Evolutionary conservation across 192 early-diverging fungal species (phyloP), one percentile per base, ranked within the genome.

Genomic region (Backusella liffmaniae): DNA sequence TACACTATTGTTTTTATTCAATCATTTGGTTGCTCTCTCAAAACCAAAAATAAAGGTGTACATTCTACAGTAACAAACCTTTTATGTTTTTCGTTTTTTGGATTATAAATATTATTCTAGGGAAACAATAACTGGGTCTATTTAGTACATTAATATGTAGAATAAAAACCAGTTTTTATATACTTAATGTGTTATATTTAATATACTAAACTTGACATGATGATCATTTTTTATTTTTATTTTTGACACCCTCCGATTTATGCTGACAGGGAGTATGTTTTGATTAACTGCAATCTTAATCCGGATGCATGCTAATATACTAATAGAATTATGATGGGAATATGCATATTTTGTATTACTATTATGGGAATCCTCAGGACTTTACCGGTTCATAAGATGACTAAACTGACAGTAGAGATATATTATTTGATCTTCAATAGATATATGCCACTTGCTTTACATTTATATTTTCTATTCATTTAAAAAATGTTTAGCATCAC

Each of bases 41-140:
- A 62, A 32, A 62, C 23, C 12, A 29, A 26, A 59, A 62, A 62
- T 29, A 26, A 62, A 26, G 53, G 23, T 62, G 23, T 62, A 62
- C 9, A 26, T 62, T 26, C n/a, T 59, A 23, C 10, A 62, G 3
- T 2, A 13, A 29, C 56, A 62, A 15, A 62, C 26, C 9, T 62
- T 29, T 62, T 62, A 62, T 29, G 56, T 62, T 62, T 62, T 62
- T 62, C 56, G 56, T 9, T 29, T 62, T 62, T 62, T 62, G 56
- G 26, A 10, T 12, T 62, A 26, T 62, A 62, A 8, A 12, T 8
- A 29, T 10, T 3, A 62, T 29, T 29, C 10, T 29, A 26, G 8
- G 12, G 7, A 26, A 7, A 12, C 18, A 9, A 12, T n/a, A 49
- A n/a, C 1, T 6, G 5, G 5, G 18, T 49, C 16, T 7, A 49